Evolutionary conservation across 495 filamentous ascomycete genomes (phyloP).

Genomic region (Neurospora sp.): DNA sequence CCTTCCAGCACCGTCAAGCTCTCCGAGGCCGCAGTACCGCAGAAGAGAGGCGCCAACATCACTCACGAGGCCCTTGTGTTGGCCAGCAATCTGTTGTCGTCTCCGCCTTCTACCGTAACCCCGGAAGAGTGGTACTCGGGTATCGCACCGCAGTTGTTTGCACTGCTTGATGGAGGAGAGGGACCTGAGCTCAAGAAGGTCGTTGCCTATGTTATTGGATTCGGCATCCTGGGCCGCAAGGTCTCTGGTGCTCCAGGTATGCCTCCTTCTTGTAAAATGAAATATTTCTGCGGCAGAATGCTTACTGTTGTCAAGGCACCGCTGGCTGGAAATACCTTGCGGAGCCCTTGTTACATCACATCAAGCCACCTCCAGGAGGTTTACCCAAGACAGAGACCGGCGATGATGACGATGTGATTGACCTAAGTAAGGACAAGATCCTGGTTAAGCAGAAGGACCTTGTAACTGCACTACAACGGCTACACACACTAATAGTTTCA

Average conservation of each 20-base stretch:
- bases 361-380: constrained; percentile 42
- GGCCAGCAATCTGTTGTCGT: constrained; percentile 52
- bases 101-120: constrained; percentile 49
- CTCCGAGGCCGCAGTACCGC: constrained; percentile 28
- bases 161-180: constrained; percentile 55
- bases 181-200: constrained; percentile 54
- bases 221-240: constrained; percentile 59
- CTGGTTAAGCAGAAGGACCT: constrained; percentile 37
- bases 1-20: constrained; percentile 32
- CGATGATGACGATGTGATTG: constrained; percentile 24
- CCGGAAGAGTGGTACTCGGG: constrained; percentile 49
- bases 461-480: constrained; percentile 41
- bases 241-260: constrained; percentile 56
- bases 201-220: constrained; percentile 63
- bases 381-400: constrained; percentile 3
- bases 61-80: constrained; percentile 64
- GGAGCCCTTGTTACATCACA: constrained; percentile 50
- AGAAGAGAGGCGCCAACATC: constrained; percentile 51
- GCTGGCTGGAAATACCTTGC: constrained; percentile 62
- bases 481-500: constrained; percentile 49
- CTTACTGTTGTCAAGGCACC: constrained; percentile 31
- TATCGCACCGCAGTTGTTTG: constrained; percentile 57
- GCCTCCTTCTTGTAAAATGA: no score
- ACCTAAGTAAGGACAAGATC: constrained; percentile 28
- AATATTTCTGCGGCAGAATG: not conserved